Evolutionary conservation across 306 rosid genomes (phyloP).

Genomic region (Abrus precatorius): DNA sequence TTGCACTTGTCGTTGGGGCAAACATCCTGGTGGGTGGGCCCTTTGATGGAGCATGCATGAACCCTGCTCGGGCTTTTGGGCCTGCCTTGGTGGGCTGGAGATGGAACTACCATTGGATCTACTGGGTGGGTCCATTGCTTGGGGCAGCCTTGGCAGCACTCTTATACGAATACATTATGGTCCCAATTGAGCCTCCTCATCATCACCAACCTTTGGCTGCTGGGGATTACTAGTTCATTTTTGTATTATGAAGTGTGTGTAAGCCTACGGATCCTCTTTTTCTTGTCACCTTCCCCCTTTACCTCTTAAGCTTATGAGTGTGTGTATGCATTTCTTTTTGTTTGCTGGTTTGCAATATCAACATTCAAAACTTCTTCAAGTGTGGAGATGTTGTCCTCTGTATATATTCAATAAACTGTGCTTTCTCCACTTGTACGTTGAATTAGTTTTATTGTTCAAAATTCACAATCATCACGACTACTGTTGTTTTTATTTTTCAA

Average conservation of each 20-base stretch:
- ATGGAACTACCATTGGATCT: conserved; percentile 92
- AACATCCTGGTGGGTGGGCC: conserved; percentile 84
- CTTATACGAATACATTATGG: conserved; percentile 72
- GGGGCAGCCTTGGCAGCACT: conserved; percentile 89
- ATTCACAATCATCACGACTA: too few species aligned
- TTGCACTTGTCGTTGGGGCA: conserved; percentile 81
- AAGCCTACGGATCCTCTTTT: not conserved
- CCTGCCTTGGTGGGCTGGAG: conserved; percentile 92
- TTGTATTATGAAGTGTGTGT: not conserved
- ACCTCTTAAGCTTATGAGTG: not conserved
- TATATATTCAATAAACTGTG: conserved; percentile 50
- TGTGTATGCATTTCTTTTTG: conserved; percentile 19
- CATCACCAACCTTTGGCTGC: conserved; percentile 96
- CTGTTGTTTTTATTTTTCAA: too few species aligned
- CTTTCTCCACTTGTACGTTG: not conserved
- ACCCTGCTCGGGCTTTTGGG: conserved; percentile 94
- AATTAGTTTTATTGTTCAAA: not conserved
- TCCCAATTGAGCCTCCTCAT: conserved; percentile 73
- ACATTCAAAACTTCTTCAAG: not conserved
- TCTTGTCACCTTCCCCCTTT: not conserved
- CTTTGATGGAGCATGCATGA: conserved; percentile 87
- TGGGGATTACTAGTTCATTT: conserved; percentile 76
- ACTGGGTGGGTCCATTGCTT: conserved; percentile 86
- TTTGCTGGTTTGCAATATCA: conserved; percentile 2
- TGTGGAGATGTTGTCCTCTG: not conserved